Percentiles rank a stretch among this genome's conserved stretches.
These are phyloP conservation scores for Isatis tinctoria DNA, from an alignment of 345 rosid species.

Conservation along the genomic window DNA sequence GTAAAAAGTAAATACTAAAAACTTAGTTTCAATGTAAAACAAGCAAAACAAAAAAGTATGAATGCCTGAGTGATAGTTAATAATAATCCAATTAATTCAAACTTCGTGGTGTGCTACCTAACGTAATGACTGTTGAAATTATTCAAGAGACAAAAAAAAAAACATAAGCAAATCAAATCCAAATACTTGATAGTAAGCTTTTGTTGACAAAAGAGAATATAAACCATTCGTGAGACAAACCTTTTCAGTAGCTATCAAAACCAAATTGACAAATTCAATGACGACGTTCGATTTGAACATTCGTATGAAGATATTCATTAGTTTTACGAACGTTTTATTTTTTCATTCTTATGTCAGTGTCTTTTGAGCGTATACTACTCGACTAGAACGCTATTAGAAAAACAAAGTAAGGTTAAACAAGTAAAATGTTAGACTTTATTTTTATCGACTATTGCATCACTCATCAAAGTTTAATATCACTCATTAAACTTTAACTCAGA, in stretches of 20 bases:
- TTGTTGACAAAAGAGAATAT: not conserved
- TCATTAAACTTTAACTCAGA: not conserved
- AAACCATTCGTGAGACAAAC: not conserved
- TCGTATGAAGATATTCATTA: not conserved
- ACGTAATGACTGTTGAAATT: not conserved
- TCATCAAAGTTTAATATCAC: not conserved
- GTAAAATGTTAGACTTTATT: not conserved
- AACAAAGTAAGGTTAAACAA: not conserved
- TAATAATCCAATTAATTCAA: not conserved
- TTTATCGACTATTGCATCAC: not conserved
- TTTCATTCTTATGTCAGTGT: not conserved
- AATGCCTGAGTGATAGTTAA: not conserved
- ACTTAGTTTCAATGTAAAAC: not conserved
- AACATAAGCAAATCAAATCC: not conserved
- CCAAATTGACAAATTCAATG: not conserved
- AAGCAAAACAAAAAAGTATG: too few relatives aligned
- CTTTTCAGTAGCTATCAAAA: not conserved
- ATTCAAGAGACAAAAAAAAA: not conserved
- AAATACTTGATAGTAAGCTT: not conserved
- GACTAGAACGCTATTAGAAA: not conserved
- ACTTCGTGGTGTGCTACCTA: not conserved
- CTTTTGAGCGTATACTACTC: not conserved
- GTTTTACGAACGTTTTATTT: not conserved
- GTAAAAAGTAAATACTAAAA: not conserved
- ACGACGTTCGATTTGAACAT: not conserved